These are phyloP conservation scores for Thelephora ganbajun DNA, from an alignment of 768 basidiomycete genomes.

Conservation along the genomic window DNA sequence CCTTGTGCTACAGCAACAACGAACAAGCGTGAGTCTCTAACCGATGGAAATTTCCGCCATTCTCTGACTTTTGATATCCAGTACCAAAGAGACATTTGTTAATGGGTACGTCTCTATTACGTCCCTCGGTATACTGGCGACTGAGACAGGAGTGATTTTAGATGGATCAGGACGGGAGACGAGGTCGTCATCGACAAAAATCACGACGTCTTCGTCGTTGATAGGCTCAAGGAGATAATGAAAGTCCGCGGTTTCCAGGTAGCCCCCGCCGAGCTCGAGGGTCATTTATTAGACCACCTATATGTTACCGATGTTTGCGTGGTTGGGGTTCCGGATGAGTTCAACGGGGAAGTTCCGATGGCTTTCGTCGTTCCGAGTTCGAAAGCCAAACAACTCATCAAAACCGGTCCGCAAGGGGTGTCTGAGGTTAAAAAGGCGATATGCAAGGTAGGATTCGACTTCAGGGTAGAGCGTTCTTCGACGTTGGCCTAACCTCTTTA, in stretches of 20 bases:
- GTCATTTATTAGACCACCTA: constrained; percentile 21
- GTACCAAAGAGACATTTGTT: constrained; percentile 50
- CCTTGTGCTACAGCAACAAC: constrained; percentile 20
- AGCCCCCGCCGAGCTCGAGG: constrained; percentile 23
- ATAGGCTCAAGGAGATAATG: constrained; percentile 66
- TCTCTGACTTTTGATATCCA: constrained; percentile 13
- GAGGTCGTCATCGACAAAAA: constrained; percentile 51
- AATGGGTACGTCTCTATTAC: constrained; percentile 19
- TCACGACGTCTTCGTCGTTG: constrained; percentile 54
- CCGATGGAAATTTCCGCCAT: not conserved
- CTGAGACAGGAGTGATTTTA: constrained; percentile 9
- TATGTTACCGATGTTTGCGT: constrained; percentile 29
- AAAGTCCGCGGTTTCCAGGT: constrained; percentile 42
- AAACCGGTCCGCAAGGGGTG: constrained; percentile 18
- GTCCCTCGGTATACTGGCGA: not conserved
- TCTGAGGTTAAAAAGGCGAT: constrained; percentile 30
- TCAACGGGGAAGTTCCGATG: constrained; percentile 60
- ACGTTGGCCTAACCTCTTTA: not conserved
- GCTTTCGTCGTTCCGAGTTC: constrained; percentile 48
- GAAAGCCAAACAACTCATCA: constrained; percentile 22
- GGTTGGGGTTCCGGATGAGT: constrained; percentile 58
- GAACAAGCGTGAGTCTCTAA: constrained; percentile 8
- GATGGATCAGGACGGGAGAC: constrained; percentile 60
- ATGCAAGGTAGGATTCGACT: constrained; percentile 31
- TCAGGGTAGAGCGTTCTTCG: not conserved